Percentiles rank a stretch among this genome's conserved stretches.
Conservation (phyloP, 1,284 basidiomycete genomes). For the Sanghuangporus baumii region DNA sequence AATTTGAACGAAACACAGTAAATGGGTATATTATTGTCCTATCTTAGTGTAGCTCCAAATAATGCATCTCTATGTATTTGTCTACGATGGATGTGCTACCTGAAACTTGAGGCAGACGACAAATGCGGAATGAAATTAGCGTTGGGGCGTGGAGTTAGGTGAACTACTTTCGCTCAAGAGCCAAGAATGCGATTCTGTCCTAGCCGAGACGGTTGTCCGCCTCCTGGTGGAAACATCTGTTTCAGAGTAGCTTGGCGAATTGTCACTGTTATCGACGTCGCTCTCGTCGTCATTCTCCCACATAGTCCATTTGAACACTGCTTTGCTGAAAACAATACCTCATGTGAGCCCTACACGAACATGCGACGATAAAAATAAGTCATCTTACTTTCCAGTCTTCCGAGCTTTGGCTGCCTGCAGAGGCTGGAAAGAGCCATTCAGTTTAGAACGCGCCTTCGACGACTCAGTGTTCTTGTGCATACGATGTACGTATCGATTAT, state of each 20-base stretch:
- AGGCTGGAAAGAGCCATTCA: not conserved
- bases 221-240: not conserved
- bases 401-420: not conserved
- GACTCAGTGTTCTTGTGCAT: not conserved
- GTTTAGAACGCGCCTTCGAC: not conserved
- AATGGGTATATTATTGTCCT: not conserved
- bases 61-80: not conserved
- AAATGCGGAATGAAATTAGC: not conserved
- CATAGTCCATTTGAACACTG: not conserved
- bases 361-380: not conserved
- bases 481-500: not conserved
- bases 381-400: not conserved
- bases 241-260: not conserved
- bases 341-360: not conserved
- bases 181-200: slow-evolving; percentile 1
- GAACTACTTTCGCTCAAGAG: slow-evolving; percentile 5
- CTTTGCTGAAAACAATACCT: not conserved
- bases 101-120: not conserved
- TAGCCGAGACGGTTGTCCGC: not conserved
- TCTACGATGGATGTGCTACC: not conserved
- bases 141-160: not conserved
- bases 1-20: not conserved
- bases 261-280: not conserved
- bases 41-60: not conserved
- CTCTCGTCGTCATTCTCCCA: not conserved